These are phyloP conservation scores for Rhodamnia argentea DNA, from an alignment of 345 rosid species.

Conservation along the genomic window DNA sequence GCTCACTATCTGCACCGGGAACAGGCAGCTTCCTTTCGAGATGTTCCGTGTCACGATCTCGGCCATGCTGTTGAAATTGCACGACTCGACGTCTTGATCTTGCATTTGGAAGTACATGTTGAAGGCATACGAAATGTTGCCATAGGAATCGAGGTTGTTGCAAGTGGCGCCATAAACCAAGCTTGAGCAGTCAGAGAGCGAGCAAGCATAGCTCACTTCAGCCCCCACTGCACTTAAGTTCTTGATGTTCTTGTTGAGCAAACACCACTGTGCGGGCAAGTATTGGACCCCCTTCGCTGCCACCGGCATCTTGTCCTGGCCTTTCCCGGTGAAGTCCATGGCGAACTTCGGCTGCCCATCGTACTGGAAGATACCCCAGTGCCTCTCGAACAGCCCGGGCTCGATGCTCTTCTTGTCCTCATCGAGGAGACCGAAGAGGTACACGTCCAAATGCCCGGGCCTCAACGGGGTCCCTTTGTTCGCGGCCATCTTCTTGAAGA, in stretches of 20 bases:
- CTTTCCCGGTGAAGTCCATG: conserved; percentile 54
- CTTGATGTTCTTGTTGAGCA: conserved; percentile 9
- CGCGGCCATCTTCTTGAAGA: conserved; percentile 39
- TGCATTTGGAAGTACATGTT: conserved; percentile 58
- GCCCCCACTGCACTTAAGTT: not conserved
- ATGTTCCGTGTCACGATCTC: conserved; percentile 29
- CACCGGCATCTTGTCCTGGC: conserved; percentile 30
- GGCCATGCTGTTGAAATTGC: conserved; percentile 59
- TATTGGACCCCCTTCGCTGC: conserved; percentile 61
- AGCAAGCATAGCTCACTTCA: conserved; percentile 42
- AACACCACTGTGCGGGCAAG: conserved; percentile 54
- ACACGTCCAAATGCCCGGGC: conserved; percentile 42
- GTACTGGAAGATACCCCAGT: conserved; percentile 79
- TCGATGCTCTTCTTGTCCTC: conserved; percentile 69
- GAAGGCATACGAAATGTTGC: conserved; percentile 57
- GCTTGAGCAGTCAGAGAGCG: conserved; percentile 44
- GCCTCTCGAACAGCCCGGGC: conserved; percentile 76
- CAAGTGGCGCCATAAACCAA: conserved; percentile 33
- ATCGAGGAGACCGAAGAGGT: conserved; percentile 59
- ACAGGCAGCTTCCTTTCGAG: conserved; percentile 30
- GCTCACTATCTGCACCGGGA: conserved; percentile 48
- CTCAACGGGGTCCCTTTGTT: conserved; percentile 58
- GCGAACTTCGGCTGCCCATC: conserved; percentile 70
- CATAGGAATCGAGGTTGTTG: conserved; percentile 7
- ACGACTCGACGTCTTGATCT: conserved; percentile 45